Evolutionary conservation across 2,329 filamentous ascomycete genomes (phyloP), one percentile per base, ranked within the genome.

Genomic region (Helotiales sp.): DNA sequence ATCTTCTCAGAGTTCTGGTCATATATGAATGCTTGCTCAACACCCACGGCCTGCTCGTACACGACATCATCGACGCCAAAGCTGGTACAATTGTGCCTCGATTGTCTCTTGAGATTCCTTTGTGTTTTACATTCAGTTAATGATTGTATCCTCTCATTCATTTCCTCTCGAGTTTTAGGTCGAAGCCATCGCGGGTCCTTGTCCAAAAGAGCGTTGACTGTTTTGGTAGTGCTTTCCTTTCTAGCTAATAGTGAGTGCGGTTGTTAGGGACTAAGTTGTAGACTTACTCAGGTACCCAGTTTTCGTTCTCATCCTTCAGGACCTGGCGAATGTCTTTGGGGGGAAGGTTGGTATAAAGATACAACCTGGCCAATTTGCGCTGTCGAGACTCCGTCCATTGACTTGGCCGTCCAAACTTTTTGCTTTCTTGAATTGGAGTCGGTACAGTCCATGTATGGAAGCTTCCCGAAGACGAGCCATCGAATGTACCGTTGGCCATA

Each of bases 111-210:
- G 9, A 36, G 5, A 5, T 36, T 36, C 13, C 59, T 64, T 25
- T 76, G 70, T 6, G 69, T 72, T 5, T 74, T 72, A 24, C 78
- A 78, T 17, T 71, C 70, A 17, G 73, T 69, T 3, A 81, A 71
- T 59, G 76, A 73, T n/a, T 70, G 71, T 50, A 84, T 74, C 27
- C 81, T 80, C 30, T 76, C 75, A 44, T 72, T 72, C 77, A 83
- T 82, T 51, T 84, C 82, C n/a, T 75, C 73, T 9, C 76, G 72
- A 33, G 73, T 76, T 58, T 76, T 77, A 1, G 82, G 81, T 22
- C 80, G 79, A 47, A 85, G 73, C 76, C 82, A 84, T 67, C 82
- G 76, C 27, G 81, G 80, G 38, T 85, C 81, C 60, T 85, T 82
- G 61, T 83, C 82, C 30, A 85, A 76, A 60, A 83, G 77, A 8